These are phyloP conservation scores for Diaporthe citriasiana DNA, from an alignment of 2,329 filamentous ascomycete species.

Conservation along the genomic window DNA sequence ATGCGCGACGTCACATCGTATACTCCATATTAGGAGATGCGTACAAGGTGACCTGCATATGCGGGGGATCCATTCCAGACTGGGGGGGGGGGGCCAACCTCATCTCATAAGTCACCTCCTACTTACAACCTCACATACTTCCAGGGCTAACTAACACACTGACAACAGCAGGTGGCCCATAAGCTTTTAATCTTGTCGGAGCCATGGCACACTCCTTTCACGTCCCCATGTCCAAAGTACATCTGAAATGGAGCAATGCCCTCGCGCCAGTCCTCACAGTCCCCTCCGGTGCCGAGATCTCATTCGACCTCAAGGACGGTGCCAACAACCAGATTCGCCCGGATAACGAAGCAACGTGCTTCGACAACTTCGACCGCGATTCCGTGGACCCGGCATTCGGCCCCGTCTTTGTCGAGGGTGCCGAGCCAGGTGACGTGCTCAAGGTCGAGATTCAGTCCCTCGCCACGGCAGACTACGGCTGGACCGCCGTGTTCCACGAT, in stretches of 20 bases:
- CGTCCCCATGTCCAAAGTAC: slow-evolving; percentile 50
- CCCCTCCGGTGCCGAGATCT: slow-evolving; percentile 61
- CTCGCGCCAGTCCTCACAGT: slow-evolving; percentile 61
- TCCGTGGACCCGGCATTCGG: slow-evolving; percentile 64
- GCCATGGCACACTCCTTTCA: slow-evolving; percentile 48
- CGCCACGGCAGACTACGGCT: slow-evolving; percentile 62
- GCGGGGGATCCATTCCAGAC: not conserved
- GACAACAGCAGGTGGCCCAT: no score
- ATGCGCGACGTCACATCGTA: slow-evolving; percentile 6
- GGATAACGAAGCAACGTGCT: slow-evolving; percentile 55
- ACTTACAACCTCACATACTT: not conserved
- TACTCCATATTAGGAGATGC: not conserved
- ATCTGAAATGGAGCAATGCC: slow-evolving; percentile 64
- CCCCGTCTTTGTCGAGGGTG: slow-evolving; percentile 63
- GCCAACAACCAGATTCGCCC: slow-evolving; percentile 64
- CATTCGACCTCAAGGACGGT: slow-evolving; percentile 64
- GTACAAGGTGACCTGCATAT: not conserved
- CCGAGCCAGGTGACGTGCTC: slow-evolving; percentile 65
- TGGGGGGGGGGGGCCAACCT: not conserved
- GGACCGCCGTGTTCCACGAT: slow-evolving; percentile 65
- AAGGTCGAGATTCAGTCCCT: slow-evolving; percentile 65
- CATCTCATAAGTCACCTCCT: not conserved
- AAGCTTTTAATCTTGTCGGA: not conserved
- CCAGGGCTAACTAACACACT: not conserved
- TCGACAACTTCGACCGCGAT: slow-evolving; percentile 57